phyloP scores from a whole-genome alignment of 2,329 filamentous ascomycete genomes.

The Boeremia exigua region DNA sequence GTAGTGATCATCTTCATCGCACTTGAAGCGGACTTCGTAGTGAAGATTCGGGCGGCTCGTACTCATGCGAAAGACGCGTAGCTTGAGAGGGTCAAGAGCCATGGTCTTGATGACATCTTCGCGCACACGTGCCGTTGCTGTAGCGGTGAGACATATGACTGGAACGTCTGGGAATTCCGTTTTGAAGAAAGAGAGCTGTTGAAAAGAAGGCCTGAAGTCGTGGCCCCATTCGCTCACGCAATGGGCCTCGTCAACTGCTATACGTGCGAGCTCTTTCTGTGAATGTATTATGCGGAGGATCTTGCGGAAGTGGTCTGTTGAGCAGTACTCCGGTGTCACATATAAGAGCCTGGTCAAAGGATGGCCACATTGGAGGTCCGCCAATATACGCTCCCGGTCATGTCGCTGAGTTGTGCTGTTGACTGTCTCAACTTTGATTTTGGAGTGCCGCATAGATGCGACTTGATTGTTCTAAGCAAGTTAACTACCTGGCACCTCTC shows the following conservation, averaged over 20 bases:
- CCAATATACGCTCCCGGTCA: constrained; percentile 73
- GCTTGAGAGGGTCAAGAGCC: constrained; percentile 66
- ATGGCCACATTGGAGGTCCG: constrained; percentile 86
- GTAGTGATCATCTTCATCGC: constrained; percentile 75
- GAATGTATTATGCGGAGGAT: constrained; percentile 74
- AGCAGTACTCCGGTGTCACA: constrained; percentile 90
- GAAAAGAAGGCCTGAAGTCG: constrained; percentile 93
- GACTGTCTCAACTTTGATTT: constrained; percentile 81
- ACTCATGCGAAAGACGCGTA: constrained; percentile 81
- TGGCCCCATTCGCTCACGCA: constrained; percentile 99
- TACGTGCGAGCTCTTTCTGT: constrained; percentile 82
- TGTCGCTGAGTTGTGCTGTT: constrained; percentile 77
- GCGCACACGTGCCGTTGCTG: constrained; percentile 80
- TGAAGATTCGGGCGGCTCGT: constrained; percentile 86
- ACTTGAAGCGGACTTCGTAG: constrained; percentile 85
- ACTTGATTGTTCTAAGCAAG: constrained; percentile 82
- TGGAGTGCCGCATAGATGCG: constrained; percentile 73
- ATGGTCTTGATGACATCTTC: constrained; percentile 82
- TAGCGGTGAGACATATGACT: constrained; percentile 91
- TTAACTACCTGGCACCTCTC: background rate
- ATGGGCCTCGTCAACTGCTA: constrained; percentile 93
- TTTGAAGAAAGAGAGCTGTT: constrained; percentile 84
- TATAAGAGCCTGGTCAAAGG: constrained; percentile 84
- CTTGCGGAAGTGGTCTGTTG: constrained; percentile 76
- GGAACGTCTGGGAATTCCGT: constrained; percentile 82